Percentiles rank a stretch among this genome's conserved stretches.
phyloP scores from a whole-genome alignment of 768 basidiomycete species.

The Suillus ampliporus region DNA sequence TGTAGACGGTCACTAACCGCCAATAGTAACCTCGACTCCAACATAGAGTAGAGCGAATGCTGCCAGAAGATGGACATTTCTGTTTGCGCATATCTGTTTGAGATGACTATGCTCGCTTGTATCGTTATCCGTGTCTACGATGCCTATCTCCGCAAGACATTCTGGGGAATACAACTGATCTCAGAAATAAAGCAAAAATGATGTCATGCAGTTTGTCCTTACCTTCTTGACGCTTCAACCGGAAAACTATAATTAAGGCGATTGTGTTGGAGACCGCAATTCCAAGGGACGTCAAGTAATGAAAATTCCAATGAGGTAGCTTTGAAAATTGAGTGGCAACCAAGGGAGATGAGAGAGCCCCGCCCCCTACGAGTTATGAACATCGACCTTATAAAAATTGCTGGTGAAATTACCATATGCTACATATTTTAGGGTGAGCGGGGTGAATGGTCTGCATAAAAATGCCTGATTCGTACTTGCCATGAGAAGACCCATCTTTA shows the following conservation, averaged over 20 bases:
- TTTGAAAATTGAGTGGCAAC: conserved; percentile 83
- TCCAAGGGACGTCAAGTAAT: conserved; percentile 74
- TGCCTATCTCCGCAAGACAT: conserved; percentile 59
- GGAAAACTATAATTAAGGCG: conserved; percentile 62
- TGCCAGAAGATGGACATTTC: conserved; percentile 65
- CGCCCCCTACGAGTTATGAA: conserved; percentile 51
- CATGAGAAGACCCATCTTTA: conserved; percentile 77
- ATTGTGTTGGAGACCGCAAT: conserved; percentile 63
- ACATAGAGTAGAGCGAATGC: conserved; percentile 71
- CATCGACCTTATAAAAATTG: neutral
- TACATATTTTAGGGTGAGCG: neutral
- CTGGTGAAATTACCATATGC: neutral
- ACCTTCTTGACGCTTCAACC: conserved; percentile 76
- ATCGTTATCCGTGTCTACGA: conserved; percentile 44
- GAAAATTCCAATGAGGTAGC: conserved; percentile 71
- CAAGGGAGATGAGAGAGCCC: conserved; percentile 73
- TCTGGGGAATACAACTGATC: conserved; percentile 41
- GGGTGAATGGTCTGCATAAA: neutral
- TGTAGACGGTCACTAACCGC: conserved; percentile 34
- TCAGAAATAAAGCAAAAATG: neutral
- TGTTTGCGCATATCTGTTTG: conserved; percentile 56
- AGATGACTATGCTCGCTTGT: conserved; percentile 44
- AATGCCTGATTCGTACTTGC: conserved; percentile 26
- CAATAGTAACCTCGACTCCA: conserved; percentile 64
- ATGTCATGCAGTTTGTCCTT: conserved; percentile 16